Percentiles rank a stretch among this genome's conserved stretches.
phyloP scores from a whole-genome alignment of 1,284 basidiomycete species.

The Sporisorium iseilematis-ciliati region DNA sequence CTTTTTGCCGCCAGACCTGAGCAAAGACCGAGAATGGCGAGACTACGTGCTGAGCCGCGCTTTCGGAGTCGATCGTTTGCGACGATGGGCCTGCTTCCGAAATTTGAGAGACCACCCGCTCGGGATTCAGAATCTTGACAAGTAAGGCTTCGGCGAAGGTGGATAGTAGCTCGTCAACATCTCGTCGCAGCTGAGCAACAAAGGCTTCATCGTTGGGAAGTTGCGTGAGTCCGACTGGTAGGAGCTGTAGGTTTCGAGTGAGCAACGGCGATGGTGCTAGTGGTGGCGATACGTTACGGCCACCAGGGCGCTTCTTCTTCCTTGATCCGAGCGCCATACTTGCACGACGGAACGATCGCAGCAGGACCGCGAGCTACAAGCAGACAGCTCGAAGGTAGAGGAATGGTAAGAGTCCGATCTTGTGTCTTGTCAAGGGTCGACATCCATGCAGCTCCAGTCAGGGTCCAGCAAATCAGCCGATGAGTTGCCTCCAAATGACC shows the following conservation, averaged over 20 bases:
- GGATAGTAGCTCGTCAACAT: conserved; percentile 30
- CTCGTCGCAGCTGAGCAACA: conserved; percentile 22
- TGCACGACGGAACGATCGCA: not conserved
- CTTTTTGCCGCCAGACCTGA: conserved; percentile 24
- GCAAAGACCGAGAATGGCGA: conserved; percentile 40
- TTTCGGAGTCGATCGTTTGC: not conserved
- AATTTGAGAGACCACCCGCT: no score
- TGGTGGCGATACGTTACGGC: conserved; percentile 36
- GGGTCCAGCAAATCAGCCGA: conserved; percentile 17
- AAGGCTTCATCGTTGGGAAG: conserved; percentile 39
- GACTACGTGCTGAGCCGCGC: not conserved
- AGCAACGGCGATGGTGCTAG: conserved; percentile 34
- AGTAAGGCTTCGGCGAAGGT: conserved; percentile 29
- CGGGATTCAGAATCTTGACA: not conserved
- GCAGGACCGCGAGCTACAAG: not conserved
- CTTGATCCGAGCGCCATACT: conserved; percentile 35
- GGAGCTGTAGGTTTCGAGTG: conserved; percentile 36
- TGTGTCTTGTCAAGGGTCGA: no score
- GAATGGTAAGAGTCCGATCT: no score
- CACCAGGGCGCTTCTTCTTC: conserved; percentile 41
- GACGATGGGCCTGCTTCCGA: not conserved
- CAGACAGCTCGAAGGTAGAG: not conserved
- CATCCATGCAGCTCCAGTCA: conserved; percentile 14
- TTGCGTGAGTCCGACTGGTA: conserved; percentile 42
- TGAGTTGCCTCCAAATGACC: not conserved